Evolutionary conservation across 768 basidiomycete genomes (phyloP), one percentile per base, ranked within the genome.

Genomic region (Trametes cubensis): DNA sequence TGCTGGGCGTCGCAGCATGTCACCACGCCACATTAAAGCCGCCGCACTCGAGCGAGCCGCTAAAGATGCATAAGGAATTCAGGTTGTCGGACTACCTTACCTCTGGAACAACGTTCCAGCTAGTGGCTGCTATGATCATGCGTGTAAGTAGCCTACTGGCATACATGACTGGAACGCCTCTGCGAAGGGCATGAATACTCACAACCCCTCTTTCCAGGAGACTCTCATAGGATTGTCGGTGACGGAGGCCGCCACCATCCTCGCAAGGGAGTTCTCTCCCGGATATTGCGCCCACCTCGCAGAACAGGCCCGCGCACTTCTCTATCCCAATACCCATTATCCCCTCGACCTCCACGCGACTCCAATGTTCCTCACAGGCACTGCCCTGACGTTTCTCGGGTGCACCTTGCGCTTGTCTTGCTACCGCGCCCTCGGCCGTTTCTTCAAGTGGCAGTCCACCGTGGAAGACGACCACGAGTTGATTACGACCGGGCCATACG

Each of bases 391-490:
- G 11, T 13, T 50, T 23, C 26, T 49, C 1, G 61, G 46, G 3
- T 42, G 42, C 2, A 40, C 53, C 49, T 30, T 56, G 11, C 61
- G 61, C 28, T 21, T 39, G 10, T 48, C 55, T 18, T 57, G 55
- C n/a, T 52, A 62, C 50, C 61, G 61, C 46, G 47, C 66, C 25
- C 61, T 69, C n/a, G 68, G 66, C n/a, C n/a, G 18, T 15, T 52
- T 63, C 51, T 69, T 67, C 55, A 66, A 65, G 6, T 66, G 60
- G 56, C 56, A 66, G 30, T 60, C 66, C 39, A 54, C 64, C 47
- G 47, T 64, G 15, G 34, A 49, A 13, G 41, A 45, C 15, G 49
- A 60, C 48, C 68, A 69, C 60, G 44, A 51, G 39, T 53, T 69
- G 26, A 44, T 69, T 45, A 67, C 61, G 6, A 39, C 25, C 15